Base-by-base conservation (phyloP, 2,329 filamentous ascomycete genomes). In the Colletotrichum sp. region DNA sequence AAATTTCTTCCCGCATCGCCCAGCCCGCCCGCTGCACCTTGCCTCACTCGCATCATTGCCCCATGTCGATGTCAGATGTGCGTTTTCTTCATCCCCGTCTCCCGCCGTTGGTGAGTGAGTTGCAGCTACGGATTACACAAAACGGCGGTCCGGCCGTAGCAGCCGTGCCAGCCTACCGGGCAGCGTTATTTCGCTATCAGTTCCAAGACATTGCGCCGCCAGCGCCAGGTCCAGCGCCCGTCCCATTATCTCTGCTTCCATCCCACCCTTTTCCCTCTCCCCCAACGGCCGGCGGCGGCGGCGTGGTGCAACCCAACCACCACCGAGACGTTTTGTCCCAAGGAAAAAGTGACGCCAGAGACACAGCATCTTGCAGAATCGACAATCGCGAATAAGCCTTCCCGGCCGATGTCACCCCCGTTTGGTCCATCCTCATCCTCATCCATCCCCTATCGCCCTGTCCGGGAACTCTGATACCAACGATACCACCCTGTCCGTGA, bases 301-400 rank as follows among this genome's bases (percentile, higher is more conserved):
- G 32, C 70, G 66, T 49, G 24, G 55, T 59, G 26, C 69, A 66
- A 71, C 67, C 59, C 39, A 71, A 63, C 71, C 67, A 63, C 36
- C 39, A n/a, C 39, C 24, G 21, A n/a, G 59, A 57, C 21, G 44
- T 52, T 52, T 52, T 21, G n/a, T 52, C n/a, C 44, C 44, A 13
- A 52, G 5, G 18, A 30, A 6, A 32, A 30, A 21, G 71, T 75
- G 71, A 77, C 75, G 75, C 75, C 75, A 77, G 75, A 77, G 52
- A 62, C 36, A 75, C 71, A 77, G 39, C 66, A 75, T 75, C 71
- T 77, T 75, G 75, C 75, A 77, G 71, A 69, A 77, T 75, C 30
- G 60, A 59, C 28, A 52, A 52, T 24, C 30, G 44, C 44, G 71
- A 49, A 69, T 21, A 72, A 68, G 55, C 39, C 57, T 36, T 32